Base-by-base conservation (phyloP, 192 early-diverging fungal genomes). In the Linnemannia zychae region DNA sequence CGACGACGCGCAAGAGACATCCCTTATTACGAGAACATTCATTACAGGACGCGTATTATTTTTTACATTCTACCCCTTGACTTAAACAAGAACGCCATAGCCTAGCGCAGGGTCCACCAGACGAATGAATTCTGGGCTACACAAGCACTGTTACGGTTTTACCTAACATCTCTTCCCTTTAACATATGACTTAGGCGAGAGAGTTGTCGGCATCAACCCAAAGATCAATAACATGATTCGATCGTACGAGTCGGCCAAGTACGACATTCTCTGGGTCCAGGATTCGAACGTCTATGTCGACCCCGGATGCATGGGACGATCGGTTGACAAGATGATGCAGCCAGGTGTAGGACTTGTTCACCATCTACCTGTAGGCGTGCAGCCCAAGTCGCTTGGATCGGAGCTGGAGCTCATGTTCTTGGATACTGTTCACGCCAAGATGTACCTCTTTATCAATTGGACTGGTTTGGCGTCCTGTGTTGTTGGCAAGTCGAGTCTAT, bases 181-280 rank as follows among this genome's bases (percentile, higher is more conserved):
- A 3, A 1, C 60, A 65, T 40, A 34, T 38, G 3, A 33, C 67
- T 31, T 79, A 79, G 77, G 77, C 15, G 77, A 79, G 22, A 79
- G 36, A 17, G 66, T 28, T 24, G 94, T 96, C 0, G 98, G 97
- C 57, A 93, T 95, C 53, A 99, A 99, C 82, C 98, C 98, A 17
- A 99, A 99, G 87, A 94, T 99, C 79, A 97, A 97, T 88, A 98
- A 98, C 90, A 90, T 99, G 91, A 84, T 97, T 28, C 92, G 92
- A 71, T 94, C 94, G 9, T 98, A 96, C 87, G 89, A 93, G 44
- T 82, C 87, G 36, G 92, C 95, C 0, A 92, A 94, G 74, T 89
- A 96, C 85, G 96, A 98, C 80, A 93, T 99, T 74, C 78, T 99
- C 40, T 99, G 98, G 98, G 95, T 98, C 73, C 90, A 94, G 31